Evolutionary conservation across 176 grass and related monocot genomes (phyloP).

Genomic region (Poa pratensis): DNA sequence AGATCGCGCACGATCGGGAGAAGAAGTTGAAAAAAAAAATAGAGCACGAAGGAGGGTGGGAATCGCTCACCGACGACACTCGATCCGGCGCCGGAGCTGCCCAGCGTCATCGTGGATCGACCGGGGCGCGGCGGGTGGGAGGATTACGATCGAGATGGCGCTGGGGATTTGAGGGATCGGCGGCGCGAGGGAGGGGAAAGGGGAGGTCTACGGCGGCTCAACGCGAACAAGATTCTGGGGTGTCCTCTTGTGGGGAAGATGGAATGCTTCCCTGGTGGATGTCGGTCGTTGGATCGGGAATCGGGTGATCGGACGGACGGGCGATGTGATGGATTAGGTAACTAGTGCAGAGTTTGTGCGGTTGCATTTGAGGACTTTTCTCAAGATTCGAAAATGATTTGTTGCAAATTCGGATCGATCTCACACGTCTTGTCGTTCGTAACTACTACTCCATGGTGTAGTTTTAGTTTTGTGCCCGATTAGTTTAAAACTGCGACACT

Average conservation of each 20-base stretch:
- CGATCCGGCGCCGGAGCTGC: constrained; percentile 73
- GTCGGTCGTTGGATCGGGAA: background rate
- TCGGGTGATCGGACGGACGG: background rate
- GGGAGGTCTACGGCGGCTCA: constrained; percentile 32
- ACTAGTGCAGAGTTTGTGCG: background rate
- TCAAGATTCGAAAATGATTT: background rate
- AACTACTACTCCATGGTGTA: too few relatives aligned
- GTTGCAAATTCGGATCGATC: background rate
- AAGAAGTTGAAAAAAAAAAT: background rate
- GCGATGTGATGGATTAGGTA: background rate
- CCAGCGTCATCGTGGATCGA: constrained; percentile 58
- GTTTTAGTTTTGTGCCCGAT: too few relatives aligned
- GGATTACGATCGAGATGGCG: constrained; percentile 2
- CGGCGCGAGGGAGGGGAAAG: background rate
- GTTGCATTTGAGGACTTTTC: background rate
- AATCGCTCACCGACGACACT: constrained; percentile 71
- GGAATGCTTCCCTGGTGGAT: background rate
- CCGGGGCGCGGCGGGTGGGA: background rate
- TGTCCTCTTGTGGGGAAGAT: background rate
- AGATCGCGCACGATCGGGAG: background rate
- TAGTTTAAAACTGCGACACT: too few relatives aligned
- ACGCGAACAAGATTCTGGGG: background rate
- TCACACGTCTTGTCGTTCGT: too few relatives aligned
- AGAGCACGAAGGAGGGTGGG: too few relatives aligned
- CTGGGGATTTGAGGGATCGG: background rate